Percentiles rank a stretch among this genome's conserved stretches.
phyloP scores from a whole-genome alignment of 768 basidiomycete species.

The Kwoniella europaea region DNA sequence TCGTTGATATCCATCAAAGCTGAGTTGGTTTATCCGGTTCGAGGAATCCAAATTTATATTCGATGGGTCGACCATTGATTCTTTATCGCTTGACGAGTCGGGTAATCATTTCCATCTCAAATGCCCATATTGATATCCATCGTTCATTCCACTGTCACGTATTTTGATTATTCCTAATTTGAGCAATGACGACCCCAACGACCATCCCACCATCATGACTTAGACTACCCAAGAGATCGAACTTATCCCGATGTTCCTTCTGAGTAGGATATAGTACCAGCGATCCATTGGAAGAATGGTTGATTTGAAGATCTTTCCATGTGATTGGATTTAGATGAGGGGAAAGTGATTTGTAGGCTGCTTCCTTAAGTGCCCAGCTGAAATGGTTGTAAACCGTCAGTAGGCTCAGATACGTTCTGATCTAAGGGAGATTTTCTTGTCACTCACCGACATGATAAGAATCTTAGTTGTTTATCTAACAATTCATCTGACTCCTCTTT shows the following conservation, averaged over 20 bases:
- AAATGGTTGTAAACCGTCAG: too few species aligned
- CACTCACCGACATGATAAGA: conserved; percentile 27
- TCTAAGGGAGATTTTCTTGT: too few species aligned
- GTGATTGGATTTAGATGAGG: conserved; percentile 17
- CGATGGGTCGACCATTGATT: too few species aligned
- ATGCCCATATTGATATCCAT: too few species aligned
- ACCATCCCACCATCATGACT: conserved; percentile 49
- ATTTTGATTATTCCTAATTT: conserved; percentile 10
- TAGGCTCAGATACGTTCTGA: too few species aligned
- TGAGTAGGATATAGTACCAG: conserved; percentile 17
- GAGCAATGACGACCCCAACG: conserved; percentile 46
- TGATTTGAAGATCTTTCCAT: conserved; percentile 36
- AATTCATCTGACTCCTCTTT: not conserved
- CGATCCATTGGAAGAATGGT: conserved; percentile 12
- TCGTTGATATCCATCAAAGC: too few species aligned
- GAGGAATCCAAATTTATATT: too few species aligned
- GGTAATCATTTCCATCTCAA: too few species aligned
- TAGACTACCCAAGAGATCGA: conserved; percentile 34
- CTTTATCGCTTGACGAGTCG: too few species aligned
- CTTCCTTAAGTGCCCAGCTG: conserved; percentile 54
- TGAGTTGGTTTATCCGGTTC: too few species aligned
- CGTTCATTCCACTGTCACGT: too few species aligned
- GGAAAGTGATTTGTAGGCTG: conserved; percentile 48
- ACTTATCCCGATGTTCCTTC: not conserved
- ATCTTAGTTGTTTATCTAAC: conserved; percentile 13